Evolutionary conservation across 805 yeast genomes (phyloP), one percentile per base, ranked within the genome.

Genomic region (Candida suzukii): DNA sequence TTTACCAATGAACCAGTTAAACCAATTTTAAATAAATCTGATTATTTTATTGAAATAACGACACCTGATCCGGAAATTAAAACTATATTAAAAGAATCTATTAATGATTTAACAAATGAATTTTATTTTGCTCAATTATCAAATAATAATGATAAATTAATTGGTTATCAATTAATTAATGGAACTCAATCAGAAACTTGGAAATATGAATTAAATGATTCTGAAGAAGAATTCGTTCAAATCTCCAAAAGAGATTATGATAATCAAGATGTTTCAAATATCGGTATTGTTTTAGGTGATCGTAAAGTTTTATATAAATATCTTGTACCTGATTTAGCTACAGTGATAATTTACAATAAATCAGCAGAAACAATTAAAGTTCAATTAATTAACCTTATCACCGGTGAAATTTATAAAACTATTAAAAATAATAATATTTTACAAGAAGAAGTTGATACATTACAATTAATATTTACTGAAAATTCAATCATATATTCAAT

Each of bases 251-350:
- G 76, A 42, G 66, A 65, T 35, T 61, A 63, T 2, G 57, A 56
- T 10, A 61, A 59, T 13, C 73, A 66, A 17, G 50, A 56, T 12
- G 64, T 71, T 4, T 78, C 82, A 0, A 80, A 82, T 13, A 57
- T 81, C 37, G 97, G 95, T 9, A 70, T 75, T 21, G 75, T 83
- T 0, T 62, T 84, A 24, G 80, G 82, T 18, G 80, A 83, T 50
- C 73, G 87, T 54, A 68, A 80, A 1, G 91, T 87, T 1, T 62
- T 88, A 31, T 88, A 90, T 73, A 93, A 91, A 60, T 90, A 83
- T 57, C 63, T 90, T 45, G 72, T 84, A 52, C 95, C 95, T 18
- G 78, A 85, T 51, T 67, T 82, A 2, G 71, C 77, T 1, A 67
- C 79, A 18, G 71, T 80, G 2, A 63, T 80, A 0, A 56, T 68